These are phyloP conservation scores for Salix dunnii DNA, from an alignment of 345 rosid genomes.

Conservation along the genomic window DNA sequence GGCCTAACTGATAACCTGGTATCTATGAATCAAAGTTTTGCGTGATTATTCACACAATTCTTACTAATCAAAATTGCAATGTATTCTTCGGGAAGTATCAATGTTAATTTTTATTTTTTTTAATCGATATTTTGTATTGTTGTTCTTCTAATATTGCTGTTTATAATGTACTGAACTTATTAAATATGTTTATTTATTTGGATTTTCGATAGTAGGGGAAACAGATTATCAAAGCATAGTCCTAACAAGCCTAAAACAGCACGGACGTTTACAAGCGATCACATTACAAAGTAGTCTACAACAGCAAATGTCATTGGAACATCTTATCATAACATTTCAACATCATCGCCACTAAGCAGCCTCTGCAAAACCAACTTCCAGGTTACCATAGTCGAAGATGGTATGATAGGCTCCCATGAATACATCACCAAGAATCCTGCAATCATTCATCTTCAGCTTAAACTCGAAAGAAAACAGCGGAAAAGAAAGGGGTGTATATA, in stretches of 20 bases:
- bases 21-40: too few relatives aligned
- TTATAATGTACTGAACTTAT: not conserved
- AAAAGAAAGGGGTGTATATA: not conserved
- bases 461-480: not conserved
- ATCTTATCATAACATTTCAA: not conserved
- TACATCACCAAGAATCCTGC: constrained; percentile 78
- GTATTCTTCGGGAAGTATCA: too few relatives aligned
- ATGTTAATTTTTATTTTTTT: too few relatives aligned
- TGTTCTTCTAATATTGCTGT: not conserved
- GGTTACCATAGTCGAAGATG: constrained; percentile 59
- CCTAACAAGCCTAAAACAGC: not conserved
- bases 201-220: too few relatives aligned
- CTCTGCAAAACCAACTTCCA: constrained; percentile 60
- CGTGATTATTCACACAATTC: too few relatives aligned
- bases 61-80: too few relatives aligned
- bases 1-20: too few relatives aligned
- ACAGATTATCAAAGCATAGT: not conserved
- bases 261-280: not conserved
- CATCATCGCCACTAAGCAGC: constrained; percentile 32
- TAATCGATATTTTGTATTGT: not conserved
- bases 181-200: not conserved
- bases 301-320: not conserved
- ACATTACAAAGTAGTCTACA: not conserved
- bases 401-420: constrained; percentile 87
- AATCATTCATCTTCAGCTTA: not conserved